Conservation (phyloP, 2,329 filamentous ascomycete genomes). For the Venturia aucupariae region DNA sequence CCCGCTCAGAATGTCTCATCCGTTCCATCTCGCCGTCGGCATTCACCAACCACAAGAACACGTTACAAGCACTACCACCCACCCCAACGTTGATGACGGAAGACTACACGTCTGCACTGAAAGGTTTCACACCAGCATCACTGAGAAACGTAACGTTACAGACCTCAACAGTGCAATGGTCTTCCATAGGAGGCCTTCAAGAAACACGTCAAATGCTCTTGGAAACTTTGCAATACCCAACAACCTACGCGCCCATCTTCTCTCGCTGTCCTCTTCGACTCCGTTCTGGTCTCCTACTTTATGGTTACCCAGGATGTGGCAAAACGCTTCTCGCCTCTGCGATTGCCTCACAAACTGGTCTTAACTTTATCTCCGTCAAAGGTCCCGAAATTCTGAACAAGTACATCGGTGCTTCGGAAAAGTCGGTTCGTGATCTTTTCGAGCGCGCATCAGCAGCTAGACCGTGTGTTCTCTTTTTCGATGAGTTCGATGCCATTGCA, state of each 20-base stretch:
- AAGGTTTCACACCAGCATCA: conserved; percentile 90
- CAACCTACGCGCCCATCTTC: conserved; percentile 96
- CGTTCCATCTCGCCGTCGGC: conserved; percentile 55
- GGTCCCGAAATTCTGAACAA: conserved; percentile 98
- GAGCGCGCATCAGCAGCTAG: conserved; percentile 83
- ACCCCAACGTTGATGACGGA: conserved; percentile 49
- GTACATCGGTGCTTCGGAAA: conserved; percentile 96
- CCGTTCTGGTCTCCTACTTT: conserved; percentile 83
- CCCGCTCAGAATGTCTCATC: conserved; percentile 86
- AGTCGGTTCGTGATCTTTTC: conserved; percentile 90
- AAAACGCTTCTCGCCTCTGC: conserved; percentile 94
- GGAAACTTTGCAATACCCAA: conserved; percentile 93
- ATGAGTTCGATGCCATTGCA: conserved; percentile 96
- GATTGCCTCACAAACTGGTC: conserved; percentile 92
- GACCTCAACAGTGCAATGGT: conserved; percentile 84
- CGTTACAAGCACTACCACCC: conserved; percentile 14
- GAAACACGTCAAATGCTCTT: conserved; percentile 84
- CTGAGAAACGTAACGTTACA: conserved; percentile 91
- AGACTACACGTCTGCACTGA: conserved; percentile 78
- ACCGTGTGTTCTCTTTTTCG: conserved; percentile 94
- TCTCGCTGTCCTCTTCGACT: conserved; percentile 91
- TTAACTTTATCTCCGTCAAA: conserved; percentile 98
- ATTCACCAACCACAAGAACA: conserved; percentile 33
- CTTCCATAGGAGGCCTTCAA: conserved; percentile 78
- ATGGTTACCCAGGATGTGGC: conserved; percentile 91